phyloP scores from a whole-genome alignment of 106 monocot genomes.

The Agapanthus africanus region DNA sequence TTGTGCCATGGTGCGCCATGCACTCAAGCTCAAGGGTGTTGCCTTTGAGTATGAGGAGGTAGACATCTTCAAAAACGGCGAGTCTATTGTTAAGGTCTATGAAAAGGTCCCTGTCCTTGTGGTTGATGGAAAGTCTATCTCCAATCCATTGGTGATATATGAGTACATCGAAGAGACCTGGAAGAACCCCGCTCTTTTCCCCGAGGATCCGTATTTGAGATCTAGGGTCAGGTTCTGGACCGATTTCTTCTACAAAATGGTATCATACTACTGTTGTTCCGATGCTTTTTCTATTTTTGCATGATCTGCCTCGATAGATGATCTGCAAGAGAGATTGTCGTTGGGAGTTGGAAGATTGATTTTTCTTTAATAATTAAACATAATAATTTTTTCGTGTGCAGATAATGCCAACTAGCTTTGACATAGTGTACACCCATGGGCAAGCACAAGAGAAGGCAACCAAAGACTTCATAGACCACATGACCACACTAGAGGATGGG shows the following conservation, averaged over 20 bases:
- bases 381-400: too few relatives aligned
- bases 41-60: slow-evolving; percentile 35
- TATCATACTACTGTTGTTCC: not conserved
- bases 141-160: slow-evolving; percentile 19
- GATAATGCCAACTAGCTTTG: not conserved
- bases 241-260: slow-evolving; percentile 20
- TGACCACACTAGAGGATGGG: slow-evolving; percentile 18
- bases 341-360: too few relatives aligned
- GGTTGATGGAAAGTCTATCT: slow-evolving; percentile 17
- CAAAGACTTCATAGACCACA: slow-evolving; percentile 8
- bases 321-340: too few relatives aligned
- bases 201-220: slow-evolving; percentile 16
- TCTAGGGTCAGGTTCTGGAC: slow-evolving; percentile 28
- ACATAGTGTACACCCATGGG: slow-evolving; percentile 1
- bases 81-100: slow-evolving; percentile 10
- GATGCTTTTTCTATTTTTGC: too few relatives aligned
- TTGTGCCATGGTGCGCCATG: slow-evolving; percentile 14
- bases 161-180: slow-evolving; percentile 28
- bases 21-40: slow-evolving; percentile 31
- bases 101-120: slow-evolving; percentile 26
- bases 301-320: too few relatives aligned
- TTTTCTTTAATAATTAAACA: too few relatives aligned
- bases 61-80: slow-evolving; percentile 21
- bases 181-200: slow-evolving; percentile 22
- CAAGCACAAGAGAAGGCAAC: slow-evolving; percentile 16